phyloP scores from a whole-genome alignment of 768 basidiomycete genomes.

The Pisolithus albus region DNA sequence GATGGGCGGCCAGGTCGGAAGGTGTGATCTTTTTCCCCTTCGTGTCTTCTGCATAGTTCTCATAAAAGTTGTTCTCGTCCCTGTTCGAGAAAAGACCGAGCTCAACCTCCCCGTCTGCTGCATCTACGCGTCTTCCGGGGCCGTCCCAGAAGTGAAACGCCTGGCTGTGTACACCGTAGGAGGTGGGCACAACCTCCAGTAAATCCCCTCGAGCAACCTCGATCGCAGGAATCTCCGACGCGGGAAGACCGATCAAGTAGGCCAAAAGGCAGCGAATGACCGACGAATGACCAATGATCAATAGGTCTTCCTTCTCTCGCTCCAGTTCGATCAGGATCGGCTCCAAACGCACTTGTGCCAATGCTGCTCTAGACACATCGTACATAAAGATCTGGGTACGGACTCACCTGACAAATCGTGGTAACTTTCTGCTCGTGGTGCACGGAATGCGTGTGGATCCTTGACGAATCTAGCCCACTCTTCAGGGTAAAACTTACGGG shows the following conservation, averaged over 20 bases:
- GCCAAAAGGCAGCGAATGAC: constrained; percentile 95
- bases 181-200: constrained; percentile 86
- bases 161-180: constrained; percentile 84
- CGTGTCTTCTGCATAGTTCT: constrained; percentile 79
- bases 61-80: constrained; percentile 78
- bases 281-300: constrained; percentile 95
- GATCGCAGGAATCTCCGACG: constrained; percentile 94
- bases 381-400: background rate
- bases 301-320: constrained; percentile 85
- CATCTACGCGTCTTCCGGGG: constrained; percentile 53
- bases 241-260: constrained; percentile 88
- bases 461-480: constrained; percentile 91
- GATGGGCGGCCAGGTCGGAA: constrained; percentile 24
- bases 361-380: background rate
- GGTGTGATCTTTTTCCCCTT: constrained; percentile 47
- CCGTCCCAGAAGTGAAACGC: constrained; percentile 93
- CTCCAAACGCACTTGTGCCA: constrained; percentile 77
- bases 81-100: constrained; percentile 26
- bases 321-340: constrained; percentile 90
- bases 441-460: constrained; percentile 90
- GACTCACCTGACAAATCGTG: constrained; percentile 81
- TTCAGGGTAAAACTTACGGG: constrained; percentile 82
- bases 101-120: constrained; percentile 27
- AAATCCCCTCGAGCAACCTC: constrained; percentile 95
- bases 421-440: constrained; percentile 93